Conservation (phyloP, 108 stramenopile species). For the Cyclotella baltica region DNA sequence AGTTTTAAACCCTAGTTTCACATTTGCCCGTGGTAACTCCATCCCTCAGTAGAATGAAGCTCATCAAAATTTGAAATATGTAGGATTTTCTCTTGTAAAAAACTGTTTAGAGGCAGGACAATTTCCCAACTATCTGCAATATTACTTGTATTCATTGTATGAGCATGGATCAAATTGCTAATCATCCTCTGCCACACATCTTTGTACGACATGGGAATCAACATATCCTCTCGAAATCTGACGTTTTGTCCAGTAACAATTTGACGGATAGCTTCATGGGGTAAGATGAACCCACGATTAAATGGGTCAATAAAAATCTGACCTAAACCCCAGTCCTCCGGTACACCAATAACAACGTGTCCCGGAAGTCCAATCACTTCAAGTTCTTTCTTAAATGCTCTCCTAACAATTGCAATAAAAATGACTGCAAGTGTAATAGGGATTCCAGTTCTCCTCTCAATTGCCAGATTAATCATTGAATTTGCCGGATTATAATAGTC, state of each 20-base stretch:
- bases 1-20: no score
- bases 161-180: conserved; percentile 51
- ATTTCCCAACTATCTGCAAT: no score
- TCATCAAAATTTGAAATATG: no score
- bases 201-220: conserved; percentile 49
- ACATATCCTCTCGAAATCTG: conserved; percentile 45
- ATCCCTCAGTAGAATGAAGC: no score
- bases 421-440: conserved; percentile 78
- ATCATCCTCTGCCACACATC: conserved; percentile 61
- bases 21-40: no score
- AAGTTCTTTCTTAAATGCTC: conserved; percentile 58
- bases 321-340: conserved; percentile 9
- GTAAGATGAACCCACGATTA: conserved; percentile 57
- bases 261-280: conserved; percentile 40
- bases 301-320: conserved; percentile 70
- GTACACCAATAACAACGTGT: conserved; percentile 64
- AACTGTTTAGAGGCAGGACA: no score
- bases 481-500: conserved; percentile 73
- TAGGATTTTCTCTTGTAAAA: no score
- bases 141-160: no score
- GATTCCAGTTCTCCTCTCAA: conserved; percentile 63
- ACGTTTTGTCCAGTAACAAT: conserved; percentile 61
- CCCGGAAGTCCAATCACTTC: conserved; percentile 79
- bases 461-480: conserved; percentile 47
- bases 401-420: conserved; percentile 63